Evolutionary conservation across 371 early-diverging fungal species (phyloP).

Genomic region (Mortierella sp.): DNA sequence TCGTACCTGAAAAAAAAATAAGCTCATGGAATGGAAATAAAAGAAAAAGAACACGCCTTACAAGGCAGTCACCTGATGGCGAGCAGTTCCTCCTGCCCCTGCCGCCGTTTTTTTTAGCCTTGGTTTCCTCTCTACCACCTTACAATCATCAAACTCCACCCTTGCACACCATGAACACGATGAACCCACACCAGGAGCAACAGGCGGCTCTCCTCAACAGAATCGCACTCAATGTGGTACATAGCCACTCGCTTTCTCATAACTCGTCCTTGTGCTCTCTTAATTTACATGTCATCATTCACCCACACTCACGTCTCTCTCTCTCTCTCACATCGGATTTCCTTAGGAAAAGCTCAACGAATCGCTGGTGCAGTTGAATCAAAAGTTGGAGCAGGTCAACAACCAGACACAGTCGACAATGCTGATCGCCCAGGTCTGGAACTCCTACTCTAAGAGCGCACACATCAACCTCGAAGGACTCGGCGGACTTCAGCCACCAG

Average conservation of each 20-base stretch:
- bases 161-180: constrained; percentile 8
- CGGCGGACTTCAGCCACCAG: constrained; percentile 48
- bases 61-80: no score
- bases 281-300: constrained; percentile 4
- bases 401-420: constrained; percentile 39
- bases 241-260: background rate
- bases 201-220: constrained; percentile 51
- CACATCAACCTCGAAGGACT: constrained; percentile 52
- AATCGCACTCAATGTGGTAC: constrained; percentile 52
- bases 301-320: background rate
- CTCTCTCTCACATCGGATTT: no score
- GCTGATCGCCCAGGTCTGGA: constrained; percentile 51
- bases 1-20: no score
- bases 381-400: constrained; percentile 43
- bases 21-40: no score
- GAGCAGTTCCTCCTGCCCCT: no score
- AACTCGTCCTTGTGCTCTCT: background rate
- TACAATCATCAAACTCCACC: background rate
- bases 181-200: constrained; percentile 55
- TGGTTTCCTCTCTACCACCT: background rate
- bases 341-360: constrained; percentile 52
- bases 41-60: no score
- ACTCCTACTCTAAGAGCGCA: constrained; percentile 41
- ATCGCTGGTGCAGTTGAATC: constrained; percentile 45
- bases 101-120: no score